Percentiles rank a stretch among this genome's conserved stretches.
These are phyloP conservation scores for Aristolochia fimbriata DNA, from an alignment of 164 flowering plant species.

Conservation along the genomic window DNA sequence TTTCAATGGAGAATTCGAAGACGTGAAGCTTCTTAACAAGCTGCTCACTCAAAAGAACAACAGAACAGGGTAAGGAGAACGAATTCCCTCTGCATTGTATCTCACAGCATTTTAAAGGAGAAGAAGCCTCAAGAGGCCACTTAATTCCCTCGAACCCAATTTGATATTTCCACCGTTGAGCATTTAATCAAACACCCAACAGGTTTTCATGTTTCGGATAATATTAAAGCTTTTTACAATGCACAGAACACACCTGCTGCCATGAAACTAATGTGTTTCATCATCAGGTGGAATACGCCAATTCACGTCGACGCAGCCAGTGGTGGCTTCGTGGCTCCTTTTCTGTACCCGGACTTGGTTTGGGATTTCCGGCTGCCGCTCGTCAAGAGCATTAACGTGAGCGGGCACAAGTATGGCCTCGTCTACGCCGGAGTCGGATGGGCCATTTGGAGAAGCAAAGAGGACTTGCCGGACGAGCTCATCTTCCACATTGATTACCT, in stretches of 20 bases:
- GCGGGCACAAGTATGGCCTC: constrained; percentile 32
- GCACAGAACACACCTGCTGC: not conserved
- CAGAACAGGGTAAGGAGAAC: constrained; percentile 25
- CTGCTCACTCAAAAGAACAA: constrained; percentile 28
- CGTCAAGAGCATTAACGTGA: constrained; percentile 37
- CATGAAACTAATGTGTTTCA: not conserved
- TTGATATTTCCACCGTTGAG: too few species aligned
- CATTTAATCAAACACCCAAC: too few species aligned
- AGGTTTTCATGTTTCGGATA: not conserved
- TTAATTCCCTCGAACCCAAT: too few species aligned
- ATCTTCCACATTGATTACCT: constrained; percentile 24
- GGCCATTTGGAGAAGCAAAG: constrained; percentile 20
- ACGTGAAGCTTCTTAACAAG: constrained; percentile 35
- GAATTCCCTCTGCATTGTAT: too few species aligned
- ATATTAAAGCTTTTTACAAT: not conserved
- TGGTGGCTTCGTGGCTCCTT: constrained; percentile 36
- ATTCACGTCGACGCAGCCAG: constrained; percentile 45
- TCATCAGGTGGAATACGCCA: constrained; percentile 36
- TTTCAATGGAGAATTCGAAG: constrained; percentile 41
- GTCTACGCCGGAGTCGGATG: constrained; percentile 37
- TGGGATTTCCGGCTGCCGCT: constrained; percentile 36
- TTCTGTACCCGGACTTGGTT: constrained; percentile 31
- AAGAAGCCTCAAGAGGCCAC: too few species aligned
- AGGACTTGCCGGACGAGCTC: constrained; percentile 9
- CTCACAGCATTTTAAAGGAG: too few species aligned